Percentiles rank a stretch among this genome's conserved stretches.
Evolutionary conservation across 352 stramenopile genomes (phyloP).

Genomic region (Phytophthora multivora): DNA sequence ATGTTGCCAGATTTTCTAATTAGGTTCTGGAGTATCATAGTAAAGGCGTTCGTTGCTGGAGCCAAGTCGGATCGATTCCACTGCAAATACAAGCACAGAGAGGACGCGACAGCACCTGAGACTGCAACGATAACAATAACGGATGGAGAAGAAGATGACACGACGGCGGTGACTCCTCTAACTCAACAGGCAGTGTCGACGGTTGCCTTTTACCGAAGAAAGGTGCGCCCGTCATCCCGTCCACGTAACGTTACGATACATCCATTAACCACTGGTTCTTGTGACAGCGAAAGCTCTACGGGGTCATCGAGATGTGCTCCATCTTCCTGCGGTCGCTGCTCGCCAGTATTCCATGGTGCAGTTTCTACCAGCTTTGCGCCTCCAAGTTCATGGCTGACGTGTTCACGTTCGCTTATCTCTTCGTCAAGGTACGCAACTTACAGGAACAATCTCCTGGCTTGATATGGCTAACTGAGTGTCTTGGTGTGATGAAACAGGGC

Average conservation of each 20-base stretch:
- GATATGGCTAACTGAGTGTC: background rate
- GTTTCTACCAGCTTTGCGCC: constrained; percentile 74
- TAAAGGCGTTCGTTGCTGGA: constrained; percentile 62
- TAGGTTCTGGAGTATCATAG: constrained; percentile 56
- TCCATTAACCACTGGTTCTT: constrained; percentile 2
- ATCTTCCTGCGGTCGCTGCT: constrained; percentile 70
- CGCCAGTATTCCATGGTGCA: constrained; percentile 73
- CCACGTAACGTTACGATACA: background rate
- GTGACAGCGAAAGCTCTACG: constrained; percentile 71
- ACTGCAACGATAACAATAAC: background rate
- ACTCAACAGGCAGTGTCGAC: constrained; percentile 37
- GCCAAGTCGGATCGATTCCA: constrained; percentile 47
- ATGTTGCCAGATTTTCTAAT: constrained; percentile 68
- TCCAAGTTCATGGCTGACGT: constrained; percentile 78
- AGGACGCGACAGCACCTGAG: constrained; percentile 3
- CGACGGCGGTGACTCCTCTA: constrained; percentile 10
- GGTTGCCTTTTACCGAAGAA: constrained; percentile 68
- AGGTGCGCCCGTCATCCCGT: constrained; percentile 40
- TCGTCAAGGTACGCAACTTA: constrained; percentile 61
- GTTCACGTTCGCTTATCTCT: constrained; percentile 79
- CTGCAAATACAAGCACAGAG: constrained; percentile 27
- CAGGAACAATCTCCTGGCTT: background rate
- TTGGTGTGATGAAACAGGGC: constrained; percentile 33
- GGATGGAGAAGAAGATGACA: constrained; percentile 11
- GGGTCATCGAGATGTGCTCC: constrained; percentile 74